phyloP scores from a whole-genome alignment of 305 asterid species.

The Solanum aculeatissimum region DNA sequence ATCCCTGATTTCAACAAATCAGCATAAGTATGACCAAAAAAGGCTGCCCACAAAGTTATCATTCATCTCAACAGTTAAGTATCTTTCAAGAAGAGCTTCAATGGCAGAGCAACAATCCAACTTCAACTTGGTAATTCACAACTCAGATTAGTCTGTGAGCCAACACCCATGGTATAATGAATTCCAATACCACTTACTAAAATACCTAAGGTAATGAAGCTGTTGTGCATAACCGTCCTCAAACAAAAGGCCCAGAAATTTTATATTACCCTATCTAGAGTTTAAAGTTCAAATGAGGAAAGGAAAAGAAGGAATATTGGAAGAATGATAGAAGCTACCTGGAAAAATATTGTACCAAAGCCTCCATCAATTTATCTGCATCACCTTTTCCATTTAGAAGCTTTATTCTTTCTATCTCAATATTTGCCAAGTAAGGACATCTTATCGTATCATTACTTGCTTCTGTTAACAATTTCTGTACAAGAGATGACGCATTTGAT shows the following conservation, averaged over 20 bases:
- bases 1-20: neutral
- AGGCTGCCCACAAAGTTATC: neutral
- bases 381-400: constrained; percentile 64
- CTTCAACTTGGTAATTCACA: neutral
- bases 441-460: constrained; percentile 43
- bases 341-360: constrained; percentile 52
- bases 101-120: neutral
- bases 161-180: neutral
- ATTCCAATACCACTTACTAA: neutral
- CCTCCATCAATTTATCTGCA: constrained; percentile 46
- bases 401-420: constrained; percentile 81
- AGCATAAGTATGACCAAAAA: neutral
- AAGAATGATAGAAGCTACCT: constrained; percentile 30
- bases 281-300: neutral
- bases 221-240: neutral
- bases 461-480: constrained; percentile 38
- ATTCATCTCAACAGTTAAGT: neutral
- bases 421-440: constrained; percentile 70
- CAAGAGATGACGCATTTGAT: constrained; percentile 51
- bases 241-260: neutral
- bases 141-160: neutral
- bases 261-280: neutral
- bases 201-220: neutral
- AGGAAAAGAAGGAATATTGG: neutral
- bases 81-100: neutral